Evolutionary conservation across 805 yeast species (phyloP), one percentile per base, ranked within the genome.

Genomic region (Jamesozyma piceae): DNA sequence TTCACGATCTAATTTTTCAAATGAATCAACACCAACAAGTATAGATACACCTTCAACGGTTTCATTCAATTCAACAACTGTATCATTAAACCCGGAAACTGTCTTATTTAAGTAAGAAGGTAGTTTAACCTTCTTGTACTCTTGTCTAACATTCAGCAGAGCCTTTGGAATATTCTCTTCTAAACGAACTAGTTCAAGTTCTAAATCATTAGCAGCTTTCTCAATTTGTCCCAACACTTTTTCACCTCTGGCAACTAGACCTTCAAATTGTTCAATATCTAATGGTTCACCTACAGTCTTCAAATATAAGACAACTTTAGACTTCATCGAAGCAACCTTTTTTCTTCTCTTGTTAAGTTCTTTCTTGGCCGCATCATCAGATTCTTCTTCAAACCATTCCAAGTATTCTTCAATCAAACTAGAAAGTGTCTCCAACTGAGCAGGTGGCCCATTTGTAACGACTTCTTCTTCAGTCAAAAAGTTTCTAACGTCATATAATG

Each of bases 321-420:
- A 50, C 35, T 55, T 59, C 18, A 62, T 47, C 0, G 44, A 48
- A 8, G 58, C 48, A 3, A 67, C 47, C 10, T 44, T 46, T 1
- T 46, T 35, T 24, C 38, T 40, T 29, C 35, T 43, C 20, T 41
- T 35, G 18, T 39, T 35, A 17, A 49, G 32, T 26, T 43, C 36
- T 18, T 17, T 28, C 11, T 63, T 37, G 0, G 60, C 48, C 1
- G 83, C 73, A 19, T 64, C 35, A 42, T 74, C 82, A 30, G 85
- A 71, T 15, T 78, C 87, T 52, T 74, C 77, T 39, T 86, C 95
- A 31, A 87, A 65, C 95, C 95, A 86, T 45, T 82, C 90, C 37
- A 83, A 63, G 21, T 68, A 63, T 10, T 75, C 78, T 14, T 66
- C 43, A 4, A 81, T 74, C 5, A 65, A 47, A 0, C 51, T 43